These are phyloP conservation scores for Wickerhamomyces rabaulensis DNA, from an alignment of 805 yeast genomes.

Conservation along the genomic window DNA sequence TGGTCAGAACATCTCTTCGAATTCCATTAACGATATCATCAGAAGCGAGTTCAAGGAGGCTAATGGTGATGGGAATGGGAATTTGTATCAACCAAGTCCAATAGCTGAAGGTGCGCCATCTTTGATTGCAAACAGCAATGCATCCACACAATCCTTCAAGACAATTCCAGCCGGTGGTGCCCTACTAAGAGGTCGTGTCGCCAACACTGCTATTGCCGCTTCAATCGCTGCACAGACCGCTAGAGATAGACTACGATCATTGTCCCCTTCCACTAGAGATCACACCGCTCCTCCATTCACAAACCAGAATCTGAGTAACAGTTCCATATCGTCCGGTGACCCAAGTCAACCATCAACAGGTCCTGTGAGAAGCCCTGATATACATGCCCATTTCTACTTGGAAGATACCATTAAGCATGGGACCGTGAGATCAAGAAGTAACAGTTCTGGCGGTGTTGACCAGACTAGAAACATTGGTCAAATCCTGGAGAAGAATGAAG, in stretches of 20 bases:
- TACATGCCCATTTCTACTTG: conserved; percentile 75
- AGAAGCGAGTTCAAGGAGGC: conserved; percentile 12
- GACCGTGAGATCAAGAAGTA: conserved; percentile 29
- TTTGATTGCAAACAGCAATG: not conserved
- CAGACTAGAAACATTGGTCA: not conserved
- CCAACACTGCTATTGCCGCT: conserved; percentile 33
- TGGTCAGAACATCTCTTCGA: conserved; percentile 20
- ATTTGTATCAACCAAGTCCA: conserved; percentile 3
- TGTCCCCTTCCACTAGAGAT: conserved; percentile 7
- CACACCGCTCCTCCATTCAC: not conserved
- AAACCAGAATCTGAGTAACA: conserved; percentile 12
- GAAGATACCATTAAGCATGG: conserved; percentile 60
- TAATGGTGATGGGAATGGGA: not conserved
- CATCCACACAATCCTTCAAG: conserved; percentile 14
- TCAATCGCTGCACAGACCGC: conserved; percentile 37
- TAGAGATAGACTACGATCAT: conserved; percentile 21
- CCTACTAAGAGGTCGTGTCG: conserved; percentile 32
- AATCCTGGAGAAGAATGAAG: not conserved
- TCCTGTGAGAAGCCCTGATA: conserved; percentile 47
- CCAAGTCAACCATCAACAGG: conserved; percentile 20
- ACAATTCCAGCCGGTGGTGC: conserved; percentile 45
- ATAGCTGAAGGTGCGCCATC: not conserved
- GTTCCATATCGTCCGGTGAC: conserved; percentile 18
- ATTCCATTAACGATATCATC: conserved; percentile 21
- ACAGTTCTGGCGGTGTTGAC: conserved; percentile 11